Evolutionary conservation across 2,329 filamentous ascomycete genomes (phyloP).

Genomic region (Emmonsiellopsis sp.): DNA sequence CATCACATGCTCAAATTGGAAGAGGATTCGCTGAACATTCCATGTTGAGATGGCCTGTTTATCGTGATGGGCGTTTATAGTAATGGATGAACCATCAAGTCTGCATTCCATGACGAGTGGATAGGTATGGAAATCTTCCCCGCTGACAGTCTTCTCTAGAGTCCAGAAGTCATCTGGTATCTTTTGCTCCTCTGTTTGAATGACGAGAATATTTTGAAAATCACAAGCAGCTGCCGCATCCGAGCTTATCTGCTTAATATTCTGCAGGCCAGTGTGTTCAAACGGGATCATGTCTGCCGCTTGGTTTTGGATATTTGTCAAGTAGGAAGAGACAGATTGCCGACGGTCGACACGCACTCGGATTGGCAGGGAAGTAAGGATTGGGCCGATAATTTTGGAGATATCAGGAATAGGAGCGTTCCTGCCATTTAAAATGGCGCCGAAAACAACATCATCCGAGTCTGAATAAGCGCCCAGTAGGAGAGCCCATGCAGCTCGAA

Average conservation of each 20-base stretch:
- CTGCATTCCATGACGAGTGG: conserved; percentile 56
- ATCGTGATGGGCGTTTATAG: conserved; percentile 57
- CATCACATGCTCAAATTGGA: conserved; percentile 39
- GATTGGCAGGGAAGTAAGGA: conserved; percentile 33
- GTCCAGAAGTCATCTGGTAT: conserved; percentile 7
- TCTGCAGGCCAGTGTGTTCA: conserved; percentile 46
- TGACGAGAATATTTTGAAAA: conserved; percentile 33
- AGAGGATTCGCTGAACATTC: conserved; percentile 46
- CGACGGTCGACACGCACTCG: conserved; percentile 23
- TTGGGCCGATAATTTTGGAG: conserved; percentile 32
- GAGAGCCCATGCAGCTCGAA: conserved; percentile 32
- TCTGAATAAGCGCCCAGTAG: conserved; percentile 26
- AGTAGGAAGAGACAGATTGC: conserved; percentile 36
- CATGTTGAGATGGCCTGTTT: conserved; percentile 47
- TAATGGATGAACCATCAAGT: conserved; percentile 44
- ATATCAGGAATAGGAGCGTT: conserved; percentile 29
- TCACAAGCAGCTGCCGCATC: conserved; percentile 31
- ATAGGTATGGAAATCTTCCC: conserved; percentile 10
- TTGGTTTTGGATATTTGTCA: conserved; percentile 46
- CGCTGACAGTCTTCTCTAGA: conserved; percentile 6
- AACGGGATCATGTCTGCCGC: conserved; percentile 47
- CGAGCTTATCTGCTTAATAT: conserved; percentile 43
- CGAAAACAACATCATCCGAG: conserved; percentile 33
- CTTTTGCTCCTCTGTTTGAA: conserved; percentile 16
- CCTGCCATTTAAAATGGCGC: conserved; percentile 32